Evolutionary conservation across 495 filamentous ascomycete species (phyloP).

Genomic region (Patellaria atrata): DNA sequence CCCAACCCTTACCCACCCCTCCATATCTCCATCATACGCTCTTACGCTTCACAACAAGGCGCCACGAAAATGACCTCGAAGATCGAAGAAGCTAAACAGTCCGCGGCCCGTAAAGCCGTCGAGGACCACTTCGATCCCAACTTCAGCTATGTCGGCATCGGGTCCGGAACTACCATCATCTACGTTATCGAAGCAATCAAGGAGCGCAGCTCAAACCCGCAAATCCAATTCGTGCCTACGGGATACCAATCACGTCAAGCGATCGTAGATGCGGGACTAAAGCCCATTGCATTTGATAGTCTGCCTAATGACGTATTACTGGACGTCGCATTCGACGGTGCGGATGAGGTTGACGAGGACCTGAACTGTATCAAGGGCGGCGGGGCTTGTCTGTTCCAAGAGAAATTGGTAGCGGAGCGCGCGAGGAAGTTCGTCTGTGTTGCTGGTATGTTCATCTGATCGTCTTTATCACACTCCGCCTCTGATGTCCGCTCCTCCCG

Average conservation of each 20-base stretch:
- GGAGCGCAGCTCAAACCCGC: constrained; percentile 27
- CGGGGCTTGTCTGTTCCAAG: constrained; percentile 91
- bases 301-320: constrained; percentile 45
- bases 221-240: constrained; percentile 63
- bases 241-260: constrained; percentile 79
- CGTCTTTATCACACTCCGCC: constrained; percentile 6
- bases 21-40: too few species aligned
- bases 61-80: constrained; percentile 13
- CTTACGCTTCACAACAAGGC: too few species aligned
- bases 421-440: constrained; percentile 87
- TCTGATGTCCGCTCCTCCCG: background rate
- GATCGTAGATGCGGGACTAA: constrained; percentile 62
- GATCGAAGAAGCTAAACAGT: constrained; percentile 71
- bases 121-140: constrained; percentile 61
- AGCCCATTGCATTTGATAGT: constrained; percentile 59
- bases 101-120: constrained; percentile 72
- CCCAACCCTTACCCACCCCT: too few species aligned
- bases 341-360: constrained; percentile 90
- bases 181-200: constrained; percentile 94
- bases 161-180: constrained; percentile 82
- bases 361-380: constrained; percentile 97
- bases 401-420: constrained; percentile 82
- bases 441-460: constrained; percentile 58
- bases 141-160: constrained; percentile 75
- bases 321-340: constrained; percentile 87